Evolutionary conservation across 2,329 filamentous ascomycete species (phyloP), one percentile per base, ranked within the genome.

Genomic region (Fusarium sulawesiense): DNA sequence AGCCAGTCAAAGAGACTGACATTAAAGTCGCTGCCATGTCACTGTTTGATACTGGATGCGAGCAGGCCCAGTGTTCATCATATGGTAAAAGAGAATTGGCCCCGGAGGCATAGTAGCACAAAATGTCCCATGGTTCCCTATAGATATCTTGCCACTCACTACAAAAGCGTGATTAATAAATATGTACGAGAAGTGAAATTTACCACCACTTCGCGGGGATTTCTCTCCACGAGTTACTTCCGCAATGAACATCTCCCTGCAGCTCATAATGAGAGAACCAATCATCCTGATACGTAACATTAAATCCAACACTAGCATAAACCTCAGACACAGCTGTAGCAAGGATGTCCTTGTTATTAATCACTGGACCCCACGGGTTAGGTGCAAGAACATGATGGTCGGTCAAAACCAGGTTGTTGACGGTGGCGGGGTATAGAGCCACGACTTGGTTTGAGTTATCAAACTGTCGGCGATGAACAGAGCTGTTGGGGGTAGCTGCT

Each of bases 171-270:
- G 34, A 21, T 41, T 42, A 3, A 21, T 13, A 29, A 18, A 3
- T 29, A 8, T 27, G 9, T 29, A 25, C 3, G 6, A 11, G 10
- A 9, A 8, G 13, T 25, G 3, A 21, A 6, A n/a, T 27, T 21
- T 18, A 41, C 49, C 49, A 53, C 49, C 49, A 53, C n/a, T 42
- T 53, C n/a, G n/a, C 16, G 4, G 49, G 49, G 1, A 46, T 30
- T 2, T 27, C 27, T n/a, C 69, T 40, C 68, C 68, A 72, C 0
- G 69, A 59, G 41, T 72, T 72, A 3, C 47, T 60, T 3, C 70
- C 69, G 8, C 70, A 72, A 34, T 79, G 78, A 42, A 78, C 62
- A 16, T 79, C 78, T 4, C 78, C 77, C 5, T 44, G 29, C 0
- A 18, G 1, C 4, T 57, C 2, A 42, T 75, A 77, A 27, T 77